phyloP scores from a whole-genome alignment of 1,284 basidiomycete species.

The Ceratobasidium sp. region DNA sequence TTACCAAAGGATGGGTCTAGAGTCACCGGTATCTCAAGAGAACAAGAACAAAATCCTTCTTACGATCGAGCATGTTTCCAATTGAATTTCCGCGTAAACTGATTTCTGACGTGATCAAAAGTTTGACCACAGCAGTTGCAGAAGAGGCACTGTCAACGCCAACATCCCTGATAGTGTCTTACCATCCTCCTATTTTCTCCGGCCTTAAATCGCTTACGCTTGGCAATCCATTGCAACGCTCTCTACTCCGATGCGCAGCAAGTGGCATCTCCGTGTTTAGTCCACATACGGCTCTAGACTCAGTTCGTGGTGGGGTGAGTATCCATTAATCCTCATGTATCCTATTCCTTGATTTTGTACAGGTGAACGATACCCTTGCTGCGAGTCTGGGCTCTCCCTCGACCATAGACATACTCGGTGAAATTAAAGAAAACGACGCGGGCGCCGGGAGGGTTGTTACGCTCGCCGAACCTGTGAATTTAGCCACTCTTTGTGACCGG shows the following conservation, averaged over 20 bases:
- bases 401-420: conserved; percentile 50
- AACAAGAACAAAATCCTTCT: conserved; percentile 73
- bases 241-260: conserved; percentile 79
- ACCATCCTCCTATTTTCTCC: conserved; percentile 91
- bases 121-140: conserved; percentile 79
- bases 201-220: conserved; percentile 81
- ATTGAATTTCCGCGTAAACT: background rate
- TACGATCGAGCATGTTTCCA: conserved; percentile 75
- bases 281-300: conserved; percentile 89
- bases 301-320: conserved; percentile 82
- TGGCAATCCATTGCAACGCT: conserved; percentile 77
- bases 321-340: conserved; percentile 60
- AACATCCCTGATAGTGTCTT: conserved; percentile 77
- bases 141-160: conserved; percentile 73
- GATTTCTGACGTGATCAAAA: conserved; percentile 48
- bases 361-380: conserved; percentile 41
- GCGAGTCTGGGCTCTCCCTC: conserved; percentile 46
- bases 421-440: conserved; percentile 51
- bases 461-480: conserved; percentile 61
- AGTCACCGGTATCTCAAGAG: conserved; percentile 70
- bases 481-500: conserved; percentile 66
- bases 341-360: conserved; percentile 49
- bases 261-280: conserved; percentile 85
- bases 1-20: conserved; percentile 53
- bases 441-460: conserved; percentile 74